These are phyloP conservation scores for Flammula alnicola DNA, from an alignment of 1,284 basidiomycete genomes.

Conservation along the genomic window DNA sequence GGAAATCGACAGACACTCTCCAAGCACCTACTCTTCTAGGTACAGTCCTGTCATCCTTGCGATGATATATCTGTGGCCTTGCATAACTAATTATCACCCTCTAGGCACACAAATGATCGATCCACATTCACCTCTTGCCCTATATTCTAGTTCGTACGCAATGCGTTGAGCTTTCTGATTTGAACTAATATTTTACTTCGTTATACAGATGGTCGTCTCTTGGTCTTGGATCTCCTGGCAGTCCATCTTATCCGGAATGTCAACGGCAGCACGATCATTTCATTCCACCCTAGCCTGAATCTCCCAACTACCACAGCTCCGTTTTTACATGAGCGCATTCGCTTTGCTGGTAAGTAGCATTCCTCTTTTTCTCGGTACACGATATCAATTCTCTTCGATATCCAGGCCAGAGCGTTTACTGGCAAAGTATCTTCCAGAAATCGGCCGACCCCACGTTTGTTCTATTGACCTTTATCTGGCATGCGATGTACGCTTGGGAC, in stretches of 20 bases:
- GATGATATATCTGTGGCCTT: neutral
- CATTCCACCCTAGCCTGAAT: constrained; percentile 39
- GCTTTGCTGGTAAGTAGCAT: constrained; percentile 37
- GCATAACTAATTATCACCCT: neutral
- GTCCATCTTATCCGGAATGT: constrained; percentile 48
- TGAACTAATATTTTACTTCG: neutral
- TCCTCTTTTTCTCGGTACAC: no score
- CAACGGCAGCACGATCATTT: constrained; percentile 45
- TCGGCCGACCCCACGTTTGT: constrained; percentile 57
- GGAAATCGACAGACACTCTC: constrained; percentile 23
- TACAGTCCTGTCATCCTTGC: neutral
- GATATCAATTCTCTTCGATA: neutral
- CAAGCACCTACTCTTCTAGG: constrained; percentile 23
- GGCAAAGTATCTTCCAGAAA: constrained; percentile 53
- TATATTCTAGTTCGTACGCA: constrained; percentile 39
- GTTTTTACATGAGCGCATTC: constrained; percentile 42
- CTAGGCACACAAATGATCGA: constrained; percentile 46
- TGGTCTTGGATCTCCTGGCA: constrained; percentile 43
- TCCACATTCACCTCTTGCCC: constrained; percentile 51
- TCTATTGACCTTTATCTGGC: constrained; percentile 57
- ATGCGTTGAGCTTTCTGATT: neutral
- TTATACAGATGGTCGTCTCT: constrained; percentile 24
- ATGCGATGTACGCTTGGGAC: constrained; percentile 63
- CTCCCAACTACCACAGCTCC: constrained; percentile 38
- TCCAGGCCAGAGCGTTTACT: constrained; percentile 54